A percentile compares a stretch with the other conserved stretches of the same genome.
These are phyloP conservation scores for Eucalyptus regnans DNA, from an alignment of 345 rosid species.

Conservation along the genomic window DNA sequence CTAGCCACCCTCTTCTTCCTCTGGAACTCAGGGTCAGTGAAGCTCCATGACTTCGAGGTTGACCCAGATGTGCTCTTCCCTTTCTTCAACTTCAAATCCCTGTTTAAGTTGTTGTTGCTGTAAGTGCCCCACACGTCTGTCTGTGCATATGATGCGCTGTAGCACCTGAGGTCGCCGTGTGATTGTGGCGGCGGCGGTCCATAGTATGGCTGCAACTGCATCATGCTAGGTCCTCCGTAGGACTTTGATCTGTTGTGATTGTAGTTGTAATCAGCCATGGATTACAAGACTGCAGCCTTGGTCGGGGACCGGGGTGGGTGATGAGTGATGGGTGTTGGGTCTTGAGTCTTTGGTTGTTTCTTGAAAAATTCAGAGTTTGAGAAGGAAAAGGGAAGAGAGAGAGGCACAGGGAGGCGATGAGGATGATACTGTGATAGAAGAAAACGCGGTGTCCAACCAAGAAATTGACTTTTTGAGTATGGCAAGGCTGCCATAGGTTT, in stretches of 20 bases:
- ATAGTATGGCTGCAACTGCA: constrained; percentile 53
- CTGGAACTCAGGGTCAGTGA: constrained; percentile 70
- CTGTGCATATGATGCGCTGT: constrained; percentile 51
- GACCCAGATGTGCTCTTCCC: constrained; percentile 31
- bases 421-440: background rate
- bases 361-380: background rate
- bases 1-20: constrained; percentile 96
- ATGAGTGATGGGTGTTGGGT: background rate
- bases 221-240: constrained; percentile 21
- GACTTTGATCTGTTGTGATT: constrained; percentile 33
- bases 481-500: background rate
- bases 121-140: constrained; percentile 23
- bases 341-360: background rate
- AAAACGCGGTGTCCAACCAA: background rate
- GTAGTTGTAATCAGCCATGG: constrained; percentile 45
- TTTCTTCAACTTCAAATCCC: constrained; percentile 36
- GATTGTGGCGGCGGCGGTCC: constrained; percentile 20
- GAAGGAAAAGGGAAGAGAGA: background rate
- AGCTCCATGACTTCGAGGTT: constrained; percentile 42
- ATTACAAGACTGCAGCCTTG: background rate
- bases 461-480: background rate
- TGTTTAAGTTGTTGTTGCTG: background rate
- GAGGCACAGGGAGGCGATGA: background rate
- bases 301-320: background rate
- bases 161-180: constrained; percentile 34